Percentiles rank a stretch among this genome's conserved stretches.
phyloP scores from a whole-genome alignment of 2,329 filamentous ascomycete species.

The Westerdykella aurantiaca region DNA sequence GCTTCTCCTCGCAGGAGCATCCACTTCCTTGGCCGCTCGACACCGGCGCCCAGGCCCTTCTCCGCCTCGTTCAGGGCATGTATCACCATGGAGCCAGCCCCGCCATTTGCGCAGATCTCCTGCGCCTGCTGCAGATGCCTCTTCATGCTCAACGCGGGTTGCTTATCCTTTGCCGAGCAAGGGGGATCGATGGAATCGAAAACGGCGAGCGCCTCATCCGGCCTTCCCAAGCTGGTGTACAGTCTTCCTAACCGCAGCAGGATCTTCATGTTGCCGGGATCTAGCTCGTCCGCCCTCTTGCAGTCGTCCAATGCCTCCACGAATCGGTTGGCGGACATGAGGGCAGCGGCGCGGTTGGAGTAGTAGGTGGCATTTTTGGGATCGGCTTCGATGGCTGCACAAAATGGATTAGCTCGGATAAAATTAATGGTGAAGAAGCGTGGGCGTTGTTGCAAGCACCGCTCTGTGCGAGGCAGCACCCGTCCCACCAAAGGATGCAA shows the following conservation, averaged over 20 bases:
- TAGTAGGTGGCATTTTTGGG: conserved; percentile 84
- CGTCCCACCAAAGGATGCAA: conserved; percentile 1
- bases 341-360: conserved; percentile 90
- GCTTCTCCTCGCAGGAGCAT: conserved; percentile 87
- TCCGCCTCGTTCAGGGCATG: conserved; percentile 90
- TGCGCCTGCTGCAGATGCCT: conserved; percentile 75
- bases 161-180: conserved; percentile 78
- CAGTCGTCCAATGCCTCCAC: conserved; percentile 80
- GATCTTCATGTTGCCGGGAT: conserved; percentile 82
- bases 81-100: conserved; percentile 82
- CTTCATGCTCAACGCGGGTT: conserved; percentile 77
- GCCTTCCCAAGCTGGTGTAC: conserved; percentile 78
- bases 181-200: conserved; percentile 75
- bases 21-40: conserved; percentile 84
- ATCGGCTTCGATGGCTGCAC: conserved; percentile 75
- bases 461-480: conserved; percentile 10
- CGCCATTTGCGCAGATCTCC: conserved; percentile 66
- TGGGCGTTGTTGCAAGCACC: conserved; percentile 11
- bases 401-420: conserved; percentile 17
- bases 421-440: conserved; percentile 4
- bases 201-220: conserved; percentile 77
- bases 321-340: conserved; percentile 81
- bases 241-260: conserved; percentile 82
- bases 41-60: conserved; percentile 67
- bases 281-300: conserved; percentile 71